Evolutionary conservation across 2,329 filamentous ascomycete genomes (phyloP).

Genomic region (Diaporthe sp.): DNA sequence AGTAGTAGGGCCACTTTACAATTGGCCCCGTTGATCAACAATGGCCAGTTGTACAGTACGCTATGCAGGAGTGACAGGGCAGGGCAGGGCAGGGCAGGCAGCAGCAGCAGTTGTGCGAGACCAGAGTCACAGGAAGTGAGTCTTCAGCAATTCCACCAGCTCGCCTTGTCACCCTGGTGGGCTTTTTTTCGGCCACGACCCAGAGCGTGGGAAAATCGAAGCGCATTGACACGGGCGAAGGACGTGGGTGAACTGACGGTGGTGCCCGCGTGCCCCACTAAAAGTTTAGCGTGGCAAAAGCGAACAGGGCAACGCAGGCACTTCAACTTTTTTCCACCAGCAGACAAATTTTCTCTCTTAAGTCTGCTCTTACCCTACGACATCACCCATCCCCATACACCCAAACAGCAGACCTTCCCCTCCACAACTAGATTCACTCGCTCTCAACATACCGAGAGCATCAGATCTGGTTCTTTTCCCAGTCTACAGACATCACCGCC

Average conservation of each 20-base stretch:
- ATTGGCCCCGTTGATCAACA: slow-evolving; percentile 12
- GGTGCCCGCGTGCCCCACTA: slow-evolving; percentile 32
- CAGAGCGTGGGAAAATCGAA: not conserved
- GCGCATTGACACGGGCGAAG: not conserved
- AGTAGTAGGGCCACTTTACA: slow-evolving; percentile 7
- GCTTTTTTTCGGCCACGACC: not conserved
- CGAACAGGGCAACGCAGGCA: slow-evolving; percentile 33
- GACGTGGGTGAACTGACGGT: slow-evolving; percentile 12
- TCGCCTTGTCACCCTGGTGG: not conserved
- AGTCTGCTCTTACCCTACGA: slow-evolving; percentile 32
- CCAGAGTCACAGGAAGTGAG: not conserved
- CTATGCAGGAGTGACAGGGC: not conserved
- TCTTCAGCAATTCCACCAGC: not conserved
- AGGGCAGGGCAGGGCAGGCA: not conserved
- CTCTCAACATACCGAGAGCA: slow-evolving; percentile 62
- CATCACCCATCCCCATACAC: slow-evolving; percentile 34
- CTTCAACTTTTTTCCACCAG: slow-evolving; percentile 39
- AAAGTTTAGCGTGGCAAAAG: slow-evolving; percentile 30
- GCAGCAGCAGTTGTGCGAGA: not conserved
- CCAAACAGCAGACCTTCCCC: slow-evolving; percentile 34
- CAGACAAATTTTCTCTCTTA: slow-evolving; percentile 38
- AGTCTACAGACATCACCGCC: slow-evolving; percentile 42
- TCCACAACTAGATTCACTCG: slow-evolving; percentile 43
- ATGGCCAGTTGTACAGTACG: slow-evolving; percentile 6
- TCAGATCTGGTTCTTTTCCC: slow-evolving; percentile 62